Evolutionary conservation across 2,329 filamentous ascomycete genomes (phyloP).

Genomic region (Paraphaeosphaeria minitans): DNA sequence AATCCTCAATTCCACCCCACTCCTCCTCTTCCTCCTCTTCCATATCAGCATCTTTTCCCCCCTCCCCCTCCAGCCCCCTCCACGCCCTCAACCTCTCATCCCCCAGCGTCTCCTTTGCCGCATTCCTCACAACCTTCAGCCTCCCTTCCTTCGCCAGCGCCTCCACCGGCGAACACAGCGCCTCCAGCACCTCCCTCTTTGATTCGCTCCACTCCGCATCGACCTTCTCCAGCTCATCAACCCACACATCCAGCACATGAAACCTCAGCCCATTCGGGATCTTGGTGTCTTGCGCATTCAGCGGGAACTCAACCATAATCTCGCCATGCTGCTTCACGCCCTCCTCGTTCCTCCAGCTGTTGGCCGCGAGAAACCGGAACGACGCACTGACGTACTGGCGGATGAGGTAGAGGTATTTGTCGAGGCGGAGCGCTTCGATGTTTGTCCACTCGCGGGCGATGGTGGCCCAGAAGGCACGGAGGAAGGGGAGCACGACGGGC

Average conservation of each 20-base stretch:
- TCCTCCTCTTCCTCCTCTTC: conserved; percentile 58
- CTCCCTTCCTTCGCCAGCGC: conserved; percentile 61
- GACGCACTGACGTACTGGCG: conserved; percentile 77
- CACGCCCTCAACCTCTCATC: conserved; percentile 77
- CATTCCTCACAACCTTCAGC: conserved; percentile 72
- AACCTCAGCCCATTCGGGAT: conserved; percentile 84
- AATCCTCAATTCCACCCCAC: conserved; percentile 74
- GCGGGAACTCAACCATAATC: conserved; percentile 54
- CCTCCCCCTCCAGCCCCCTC: conserved; percentile 44
- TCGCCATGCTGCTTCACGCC: conserved; percentile 52
- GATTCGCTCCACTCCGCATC: conserved; percentile 53
- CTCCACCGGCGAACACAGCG: conserved; percentile 62
- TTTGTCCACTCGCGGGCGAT: conserved; percentile 58
- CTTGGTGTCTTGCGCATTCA: conserved; percentile 56
- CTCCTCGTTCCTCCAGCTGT: conserved; percentile 46
- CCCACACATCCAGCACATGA: conserved; percentile 88
- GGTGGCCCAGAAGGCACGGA: conserved; percentile 58
- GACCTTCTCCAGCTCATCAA: conserved; percentile 83
- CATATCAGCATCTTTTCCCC: conserved; percentile 32
- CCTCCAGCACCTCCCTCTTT: conserved; percentile 48
- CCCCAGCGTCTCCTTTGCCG: conserved; percentile 70
- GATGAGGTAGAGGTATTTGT: conserved; percentile 90
- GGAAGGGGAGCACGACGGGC: conserved; percentile 48
- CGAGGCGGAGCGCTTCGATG: conserved; percentile 65
- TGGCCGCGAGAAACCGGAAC: conserved; percentile 57